Evolutionary conservation across 495 filamentous ascomycete genomes (phyloP), one percentile per base, ranked within the genome.

Genomic region (Baudoinia panamericana): DNA sequence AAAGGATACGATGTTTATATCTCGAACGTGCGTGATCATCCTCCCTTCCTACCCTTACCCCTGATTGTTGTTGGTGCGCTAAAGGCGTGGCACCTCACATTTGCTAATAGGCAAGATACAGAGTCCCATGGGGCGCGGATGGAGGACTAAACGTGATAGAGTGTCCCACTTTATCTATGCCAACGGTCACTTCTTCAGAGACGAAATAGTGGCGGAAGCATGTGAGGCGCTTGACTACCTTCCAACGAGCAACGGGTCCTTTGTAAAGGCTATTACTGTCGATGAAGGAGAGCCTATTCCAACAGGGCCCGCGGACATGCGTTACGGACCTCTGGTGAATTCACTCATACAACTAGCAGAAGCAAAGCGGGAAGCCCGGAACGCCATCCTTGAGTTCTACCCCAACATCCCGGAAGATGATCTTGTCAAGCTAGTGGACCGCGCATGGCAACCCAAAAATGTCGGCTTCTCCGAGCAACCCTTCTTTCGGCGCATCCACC

Each of bases 361-460:
- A 23, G 39, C 41, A 10, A 45, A 45, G 5, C 36, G 42, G 24
- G 77, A 86, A 56, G 80, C 83, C 41, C 67, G 78, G 55, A 73
- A 71, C 17, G 76, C 80, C 0, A 72, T 95, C 21, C 70, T 66
- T 42, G 86, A 95, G 51, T 63, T 92, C 8, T 93, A 93, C 54
- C 86, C 86, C 0, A 76, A 82, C 37, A 88, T 95, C 45, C 86
- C 86, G 1, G 64, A 80, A 30, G 69, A 70, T 24, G 84, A 92
- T 58, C 61, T 85, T n/a, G 66, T 75, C 39, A 63, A 73, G 50
- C 84, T 95, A 36, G 75, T 93, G 28, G 66, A 73, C 22, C 82
- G 76, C 45, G 74, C 87, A n/a, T 95, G 92, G 58, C 71, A 82
- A 58, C 80, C 84, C 67, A 72, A 68, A 45, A 66, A 62, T 42